Evolutionary conservation across 2,329 filamentous ascomycete species (phyloP).

Genomic region (Atkinsonella texensis): DNA sequence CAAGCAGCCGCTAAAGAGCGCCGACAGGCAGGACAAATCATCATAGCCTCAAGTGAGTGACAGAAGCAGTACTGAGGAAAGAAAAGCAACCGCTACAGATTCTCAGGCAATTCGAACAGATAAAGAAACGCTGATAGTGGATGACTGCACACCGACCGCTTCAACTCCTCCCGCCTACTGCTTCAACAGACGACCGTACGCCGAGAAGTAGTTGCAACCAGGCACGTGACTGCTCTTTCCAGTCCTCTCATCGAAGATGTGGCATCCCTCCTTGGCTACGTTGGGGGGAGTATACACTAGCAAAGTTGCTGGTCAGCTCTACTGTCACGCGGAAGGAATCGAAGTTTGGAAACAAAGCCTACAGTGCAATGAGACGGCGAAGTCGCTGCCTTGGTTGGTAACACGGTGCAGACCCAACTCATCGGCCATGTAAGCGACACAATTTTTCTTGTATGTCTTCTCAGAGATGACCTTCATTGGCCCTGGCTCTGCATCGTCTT

Average conservation of each 20-base stretch:
- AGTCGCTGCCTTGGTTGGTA: slow-evolving; percentile 60
- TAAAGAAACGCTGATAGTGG: not conserved
- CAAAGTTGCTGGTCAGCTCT: slow-evolving; percentile 17
- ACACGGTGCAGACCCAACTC: slow-evolving; percentile 78
- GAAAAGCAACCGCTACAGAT: slow-evolving; percentile 4
- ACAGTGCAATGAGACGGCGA: slow-evolving; percentile 75
- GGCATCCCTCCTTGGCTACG: slow-evolving; percentile 69
- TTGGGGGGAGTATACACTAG: slow-evolving; percentile 79
- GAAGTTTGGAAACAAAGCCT: slow-evolving; percentile 18
- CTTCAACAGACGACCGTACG: slow-evolving; percentile 38
- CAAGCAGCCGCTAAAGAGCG: not conserved
- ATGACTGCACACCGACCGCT: not conserved
- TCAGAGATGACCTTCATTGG: slow-evolving; percentile 55
- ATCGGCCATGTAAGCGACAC: slow-evolving; percentile 86
- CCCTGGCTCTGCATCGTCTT: slow-evolving; percentile 29
- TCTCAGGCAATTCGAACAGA: not conserved
- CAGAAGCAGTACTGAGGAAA: not conserved
- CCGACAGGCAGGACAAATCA: not conserved
- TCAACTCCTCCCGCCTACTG: slow-evolving; percentile 14
- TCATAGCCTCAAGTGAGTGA: not conserved
- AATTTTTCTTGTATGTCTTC: slow-evolving; percentile 54
- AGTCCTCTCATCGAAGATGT: slow-evolving; percentile 68
- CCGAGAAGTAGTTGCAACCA: slow-evolving; percentile 62
- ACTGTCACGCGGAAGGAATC: slow-evolving; percentile 12
- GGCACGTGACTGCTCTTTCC: slow-evolving; percentile 60